phyloP scores from a whole-genome alignment of 2,329 filamentous ascomycete genomes.

The Alternaria ethzedia region DNA sequence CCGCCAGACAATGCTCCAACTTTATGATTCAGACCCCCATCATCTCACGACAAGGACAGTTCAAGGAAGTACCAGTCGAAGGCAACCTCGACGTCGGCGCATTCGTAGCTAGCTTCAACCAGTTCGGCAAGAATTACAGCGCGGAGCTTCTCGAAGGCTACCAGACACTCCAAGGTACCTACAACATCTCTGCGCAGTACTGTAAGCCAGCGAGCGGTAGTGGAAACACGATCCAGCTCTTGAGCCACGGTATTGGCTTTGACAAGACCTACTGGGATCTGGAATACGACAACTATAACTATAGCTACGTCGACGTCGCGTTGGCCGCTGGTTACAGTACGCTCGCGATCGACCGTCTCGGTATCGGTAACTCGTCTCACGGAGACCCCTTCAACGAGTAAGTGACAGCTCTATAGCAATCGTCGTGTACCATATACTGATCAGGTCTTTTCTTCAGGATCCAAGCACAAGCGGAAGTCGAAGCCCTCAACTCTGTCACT shows the following conservation, averaged over 20 bases:
- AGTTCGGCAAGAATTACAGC: slow-evolving; percentile 54
- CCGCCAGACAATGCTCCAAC: slow-evolving; percentile 53
- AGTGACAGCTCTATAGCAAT: not conserved
- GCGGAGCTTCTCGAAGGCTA: slow-evolving; percentile 56
- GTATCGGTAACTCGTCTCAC: slow-evolving; percentile 64
- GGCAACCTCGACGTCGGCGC: slow-evolving; percentile 64
- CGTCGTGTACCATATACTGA: not conserved
- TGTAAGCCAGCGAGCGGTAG: slow-evolving; percentile 60
- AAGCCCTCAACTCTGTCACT: slow-evolving; percentile 63
- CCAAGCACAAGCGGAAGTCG: slow-evolving; percentile 64
- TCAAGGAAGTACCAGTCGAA: slow-evolving; percentile 56
- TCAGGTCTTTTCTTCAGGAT: slow-evolving; percentile 44
- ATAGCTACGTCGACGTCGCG: slow-evolving; percentile 66
- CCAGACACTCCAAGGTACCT: slow-evolving; percentile 59
- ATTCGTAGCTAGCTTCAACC: slow-evolving; percentile 50
- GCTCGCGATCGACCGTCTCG: slow-evolving; percentile 67
- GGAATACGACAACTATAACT: slow-evolving; percentile 63
- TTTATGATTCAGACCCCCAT: slow-evolving; percentile 64
- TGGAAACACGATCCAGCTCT: slow-evolving; percentile 52
- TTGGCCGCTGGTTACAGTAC: slow-evolving; percentile 64
- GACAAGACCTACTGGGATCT: slow-evolving; percentile 69
- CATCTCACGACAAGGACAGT: slow-evolving; percentile 61
- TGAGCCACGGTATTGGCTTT: slow-evolving; percentile 63
- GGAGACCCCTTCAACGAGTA: slow-evolving; percentile 64
- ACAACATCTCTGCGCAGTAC: slow-evolving; percentile 66